These are phyloP conservation scores for Pouteria campechiana DNA, from an alignment of 179 eudicot genomes.

Conservation along the genomic window DNA sequence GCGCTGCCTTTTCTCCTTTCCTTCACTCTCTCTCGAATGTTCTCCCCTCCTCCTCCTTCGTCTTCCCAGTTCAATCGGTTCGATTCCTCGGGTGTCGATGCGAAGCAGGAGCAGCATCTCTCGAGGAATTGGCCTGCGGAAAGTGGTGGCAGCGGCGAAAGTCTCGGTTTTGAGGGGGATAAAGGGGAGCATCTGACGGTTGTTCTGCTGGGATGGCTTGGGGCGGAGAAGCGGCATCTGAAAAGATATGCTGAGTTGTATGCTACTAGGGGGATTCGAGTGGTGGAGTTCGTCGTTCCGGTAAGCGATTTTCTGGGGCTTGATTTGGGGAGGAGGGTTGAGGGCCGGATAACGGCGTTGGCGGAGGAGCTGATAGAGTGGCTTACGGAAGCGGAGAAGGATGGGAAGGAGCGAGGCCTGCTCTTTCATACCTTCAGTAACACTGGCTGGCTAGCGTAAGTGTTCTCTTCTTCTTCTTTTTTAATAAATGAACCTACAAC, in stretches of 20 bases:
- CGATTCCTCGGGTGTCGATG: too few relatives aligned
- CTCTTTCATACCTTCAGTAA: slow-evolving; percentile 86
- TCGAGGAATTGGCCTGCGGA: slow-evolving; percentile 6
- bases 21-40: too few relatives aligned
- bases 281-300: slow-evolving; percentile 60
- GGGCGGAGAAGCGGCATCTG: slow-evolving; percentile 64
- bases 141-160: background rate
- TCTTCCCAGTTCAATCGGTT: too few relatives aligned
- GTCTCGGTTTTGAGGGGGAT: slow-evolving; percentile 2
- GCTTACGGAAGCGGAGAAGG: slow-evolving; percentile 31
- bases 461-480: slow-evolving; percentile 4
- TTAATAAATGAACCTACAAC: too few relatives aligned
- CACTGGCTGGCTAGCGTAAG: slow-evolving; percentile 99
- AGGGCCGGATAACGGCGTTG: slow-evolving; percentile 31
- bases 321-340: slow-evolving; percentile 64
- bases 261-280: slow-evolving; percentile 42
- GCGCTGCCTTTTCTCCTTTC: too few relatives aligned
- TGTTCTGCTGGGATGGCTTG: slow-evolving; percentile 87
- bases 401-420: slow-evolving; percentile 39
- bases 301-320: slow-evolving; percentile 55
- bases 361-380: slow-evolving; percentile 45
- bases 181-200: slow-evolving; percentile 33
- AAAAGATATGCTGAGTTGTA: slow-evolving; percentile 70
- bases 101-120: background rate
- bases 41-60: too few relatives aligned